phyloP scores from a whole-genome alignment of 768 basidiomycete species.

The Zangia roseola region DNA sequence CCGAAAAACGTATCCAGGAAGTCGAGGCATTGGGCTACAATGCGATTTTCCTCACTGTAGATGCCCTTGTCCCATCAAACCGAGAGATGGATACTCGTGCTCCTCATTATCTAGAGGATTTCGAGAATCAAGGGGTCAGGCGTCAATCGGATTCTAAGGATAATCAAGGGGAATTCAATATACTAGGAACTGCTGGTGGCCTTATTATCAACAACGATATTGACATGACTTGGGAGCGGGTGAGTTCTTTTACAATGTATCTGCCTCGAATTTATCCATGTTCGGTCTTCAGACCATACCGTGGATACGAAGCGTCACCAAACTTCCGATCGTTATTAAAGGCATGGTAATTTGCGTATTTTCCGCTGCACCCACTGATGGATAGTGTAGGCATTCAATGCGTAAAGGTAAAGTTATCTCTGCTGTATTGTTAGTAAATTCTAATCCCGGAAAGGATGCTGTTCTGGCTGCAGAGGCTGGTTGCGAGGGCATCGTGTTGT shows the following conservation, averaged over 20 bases:
- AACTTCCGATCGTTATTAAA: slow-evolving; percentile 72
- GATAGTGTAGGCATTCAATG: slow-evolving; percentile 61
- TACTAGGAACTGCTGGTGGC: slow-evolving; percentile 66
- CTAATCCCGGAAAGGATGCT: slow-evolving; percentile 59
- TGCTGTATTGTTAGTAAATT: background rate
- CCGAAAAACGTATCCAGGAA: slow-evolving; percentile 67
- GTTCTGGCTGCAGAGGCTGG: slow-evolving; percentile 81
- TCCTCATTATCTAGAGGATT: slow-evolving; percentile 55
- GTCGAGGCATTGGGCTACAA: slow-evolving; percentile 76
- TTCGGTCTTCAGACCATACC: slow-evolving; percentile 57
- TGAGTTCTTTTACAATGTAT: slow-evolving; percentile 20
- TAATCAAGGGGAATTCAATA: slow-evolving; percentile 37
- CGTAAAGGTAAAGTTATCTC: slow-evolving; percentile 48
- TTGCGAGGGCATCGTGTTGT: slow-evolving; percentile 83
- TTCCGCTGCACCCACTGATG: slow-evolving; percentile 8
- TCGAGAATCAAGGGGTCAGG: slow-evolving; percentile 41
- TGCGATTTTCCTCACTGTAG: slow-evolving; percentile 90
- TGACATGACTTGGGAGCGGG: slow-evolving; percentile 78
- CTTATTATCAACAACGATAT: slow-evolving; percentile 64
- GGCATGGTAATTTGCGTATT: slow-evolving; percentile 35
- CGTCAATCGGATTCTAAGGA: slow-evolving; percentile 22
- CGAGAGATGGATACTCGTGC: slow-evolving; percentile 72
- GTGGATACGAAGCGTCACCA: slow-evolving; percentile 70
- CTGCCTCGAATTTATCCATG: background rate
- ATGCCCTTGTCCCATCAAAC: slow-evolving; percentile 81